Base-by-base conservation (phyloP, 495 filamentous ascomycete species). In the Rhizodiscina lignyota region DNA sequence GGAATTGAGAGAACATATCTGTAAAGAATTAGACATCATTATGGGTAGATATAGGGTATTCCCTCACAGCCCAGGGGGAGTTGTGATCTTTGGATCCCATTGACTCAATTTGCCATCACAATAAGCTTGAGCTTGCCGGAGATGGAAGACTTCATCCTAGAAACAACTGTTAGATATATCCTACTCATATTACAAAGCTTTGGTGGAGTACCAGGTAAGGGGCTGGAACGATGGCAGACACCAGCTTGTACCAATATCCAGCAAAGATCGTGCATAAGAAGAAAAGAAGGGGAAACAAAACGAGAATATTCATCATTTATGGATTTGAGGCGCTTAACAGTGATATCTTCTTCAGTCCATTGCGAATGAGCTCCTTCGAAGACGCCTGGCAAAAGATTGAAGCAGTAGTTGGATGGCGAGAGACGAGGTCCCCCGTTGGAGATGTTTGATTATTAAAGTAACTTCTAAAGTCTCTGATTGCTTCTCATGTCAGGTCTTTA, bases 51-150 rank as follows among this genome's bases (percentile, higher is more conserved):
- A 27, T 8, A 6, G 6, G 13, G 24, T 27, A 13, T 6, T 27
- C 24, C 6, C 62, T 47, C 66, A 94, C 61, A 96, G 63, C 15
- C 86, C 91, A 4, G 89, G 84, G 1, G 89, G 89, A 2, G 89
- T 97, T 5, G 89, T 97, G 42, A 97, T 83, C 50, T 94, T 96
- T 11, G 83, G 79, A 55, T 97, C 86, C 91, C 91, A 97, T 13
- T 75, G 58, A 21, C 53, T 51, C 59, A 75, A 94, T 19, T 70
- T 63, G 13, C 79, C 74, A 15, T 64, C 44, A 56, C 86, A 93
- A 53, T 96, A 97, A 5, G 67, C 66, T 36, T 91, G 79, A 0
- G 85, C 85, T 56, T 97, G 89, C 2, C 83, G 77, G 33, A 94
- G 74, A 48, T 97, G 89, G 55, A 97, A 97, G 18, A 85, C 74